Percentiles rank a stretch among this genome's conserved stretches.
phyloP scores from a whole-genome alignment of 2,329 filamentous ascomycete genomes.

The Cryoendolithus antarcticus region DNA sequence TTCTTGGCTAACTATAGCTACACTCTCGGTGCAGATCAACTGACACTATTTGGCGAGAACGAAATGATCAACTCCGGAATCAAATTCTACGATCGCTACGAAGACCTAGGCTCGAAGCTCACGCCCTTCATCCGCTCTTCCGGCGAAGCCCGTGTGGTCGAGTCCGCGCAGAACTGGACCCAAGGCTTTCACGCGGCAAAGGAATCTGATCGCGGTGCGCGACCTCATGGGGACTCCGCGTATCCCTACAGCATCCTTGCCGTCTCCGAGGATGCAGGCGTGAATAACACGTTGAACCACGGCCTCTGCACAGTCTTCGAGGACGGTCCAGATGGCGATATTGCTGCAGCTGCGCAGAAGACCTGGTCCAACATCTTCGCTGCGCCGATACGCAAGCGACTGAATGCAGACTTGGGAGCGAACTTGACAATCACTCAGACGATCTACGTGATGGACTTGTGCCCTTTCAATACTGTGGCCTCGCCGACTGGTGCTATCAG shows the following conservation, averaged over 20 bases:
- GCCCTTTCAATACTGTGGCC: slow-evolving; percentile 72
- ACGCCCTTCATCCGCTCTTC: slow-evolving; percentile 63
- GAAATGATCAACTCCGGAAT: slow-evolving; percentile 63
- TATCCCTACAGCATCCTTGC: slow-evolving; percentile 48
- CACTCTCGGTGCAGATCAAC: slow-evolving; percentile 54
- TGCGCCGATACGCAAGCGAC: slow-evolving; percentile 51
- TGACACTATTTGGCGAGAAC: slow-evolving; percentile 55
- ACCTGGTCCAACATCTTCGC: slow-evolving; percentile 54
- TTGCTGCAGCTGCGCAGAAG: slow-evolving; percentile 40
- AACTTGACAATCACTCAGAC: slow-evolving; percentile 52
- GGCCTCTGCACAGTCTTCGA: slow-evolving; percentile 61
- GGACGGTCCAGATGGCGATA: slow-evolving; percentile 37
- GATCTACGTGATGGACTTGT: slow-evolving; percentile 74
- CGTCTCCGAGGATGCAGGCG: slow-evolving; percentile 52
- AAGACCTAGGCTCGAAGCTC: slow-evolving; percentile 42
- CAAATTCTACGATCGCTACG: slow-evolving; percentile 65
- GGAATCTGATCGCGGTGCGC: slow-evolving; percentile 27
- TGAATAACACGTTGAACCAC: slow-evolving; percentile 76
- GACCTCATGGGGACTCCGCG: slow-evolving; percentile 24
- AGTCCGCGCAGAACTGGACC: slow-evolving; percentile 64
- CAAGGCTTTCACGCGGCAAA: slow-evolving; percentile 56
- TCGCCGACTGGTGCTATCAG: slow-evolving; percentile 45
- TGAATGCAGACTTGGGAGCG: slow-evolving; percentile 59
- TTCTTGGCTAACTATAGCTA: slow-evolving; percentile 66
- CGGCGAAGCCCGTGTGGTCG: slow-evolving; percentile 57